These are phyloP conservation scores for Erysimum cheiri DNA, from an alignment of 441 rosid genomes.

Conservation along the genomic window DNA sequence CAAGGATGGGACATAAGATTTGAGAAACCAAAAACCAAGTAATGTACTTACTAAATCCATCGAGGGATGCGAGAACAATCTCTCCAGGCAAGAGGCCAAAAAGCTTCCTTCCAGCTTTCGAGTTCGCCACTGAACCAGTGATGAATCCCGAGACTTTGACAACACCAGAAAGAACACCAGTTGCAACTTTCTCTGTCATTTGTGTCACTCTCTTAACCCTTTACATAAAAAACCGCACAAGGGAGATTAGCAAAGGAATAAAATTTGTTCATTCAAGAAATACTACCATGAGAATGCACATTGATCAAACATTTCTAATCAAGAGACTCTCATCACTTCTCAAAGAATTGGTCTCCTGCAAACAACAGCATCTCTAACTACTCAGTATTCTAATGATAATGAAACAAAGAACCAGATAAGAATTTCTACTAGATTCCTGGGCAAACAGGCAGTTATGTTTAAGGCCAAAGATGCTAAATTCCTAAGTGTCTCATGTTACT, in stretches of 20 bases:
- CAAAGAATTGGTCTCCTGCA: not conserved
- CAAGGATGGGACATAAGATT: not conserved
- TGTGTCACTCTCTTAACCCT: conserved; percentile 88
- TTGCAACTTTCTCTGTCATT: conserved; percentile 80
- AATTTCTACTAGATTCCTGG: not conserved
- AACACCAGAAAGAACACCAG: conserved; percentile 84
- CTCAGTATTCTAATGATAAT: not conserved
- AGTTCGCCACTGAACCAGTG: conserved; percentile 83
- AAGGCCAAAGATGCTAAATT: not conserved
- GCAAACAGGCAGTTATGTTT: not conserved
- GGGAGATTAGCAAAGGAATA: conserved; percentile 16
- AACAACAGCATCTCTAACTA: conserved; percentile 2
- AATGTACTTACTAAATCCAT: conserved; percentile 84
- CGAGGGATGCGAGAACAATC: conserved; percentile 88
- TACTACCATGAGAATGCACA: conserved; percentile 18
- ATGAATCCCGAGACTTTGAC: conserved; percentile 83
- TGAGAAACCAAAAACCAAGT: not conserved
- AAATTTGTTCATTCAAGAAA: conserved; percentile 4
- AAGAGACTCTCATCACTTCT: not conserved
- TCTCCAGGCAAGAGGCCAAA: conserved; percentile 86
- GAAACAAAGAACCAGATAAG: conserved; percentile 2
- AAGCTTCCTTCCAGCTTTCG: conserved; percentile 83
- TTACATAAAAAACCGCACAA: conserved; percentile 15
- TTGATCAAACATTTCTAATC: not conserved
- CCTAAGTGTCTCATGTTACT: not conserved